Base-by-base conservation (phyloP, 176 grass and related monocot species). In the Bromus sterilis region DNA sequence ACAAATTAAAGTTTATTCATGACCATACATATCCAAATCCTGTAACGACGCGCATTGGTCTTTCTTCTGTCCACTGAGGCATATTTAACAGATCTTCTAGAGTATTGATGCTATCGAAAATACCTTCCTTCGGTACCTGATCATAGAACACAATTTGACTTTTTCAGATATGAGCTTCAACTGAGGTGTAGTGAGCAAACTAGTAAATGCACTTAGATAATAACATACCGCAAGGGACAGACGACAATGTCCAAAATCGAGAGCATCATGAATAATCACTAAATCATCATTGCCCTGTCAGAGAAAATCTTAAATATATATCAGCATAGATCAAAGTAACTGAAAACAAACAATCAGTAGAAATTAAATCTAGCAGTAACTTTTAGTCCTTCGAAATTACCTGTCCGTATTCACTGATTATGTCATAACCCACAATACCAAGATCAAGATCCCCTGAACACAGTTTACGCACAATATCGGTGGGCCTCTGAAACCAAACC, bases 401-500 rank as follows among this genome's bases (percentile, higher is more conserved):
- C 85, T 91, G 68, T 2, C 91, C 89, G 4, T 86, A 91, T 75
- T 99, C 93, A 61, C 93, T 91, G 58, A 99, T 91, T 32, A 82
- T 93, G 71, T 99, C 96, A 82, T 91, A 95, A 63, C 96, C 96
- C 48, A 93, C 86, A 64, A 99, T 93, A 48, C 92, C 96, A 65
- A 99, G 91, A 63, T 95, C 96, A 57, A 99, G 78, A 87, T 99
- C 91, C 24, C 96, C 96, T 67, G 89, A 93, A 44, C 68, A 85
- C 43, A 99, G 76, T 87, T 99, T 95, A 56, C 87, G 84, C 9
- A 99, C 89, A 42, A 99, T 99, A 82, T 99, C 96, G 58, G 89
- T 99, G 25, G 96, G 96, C 77, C 93, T 94, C 79, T 99, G 92
- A 79, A 99, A 90, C 96, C 96, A 99, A 66, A 99, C 93, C 77